Evolutionary conservation across 139 green algal species (phyloP).

Genomic region (Auxenochlorella pyrenoidosa): DNA sequence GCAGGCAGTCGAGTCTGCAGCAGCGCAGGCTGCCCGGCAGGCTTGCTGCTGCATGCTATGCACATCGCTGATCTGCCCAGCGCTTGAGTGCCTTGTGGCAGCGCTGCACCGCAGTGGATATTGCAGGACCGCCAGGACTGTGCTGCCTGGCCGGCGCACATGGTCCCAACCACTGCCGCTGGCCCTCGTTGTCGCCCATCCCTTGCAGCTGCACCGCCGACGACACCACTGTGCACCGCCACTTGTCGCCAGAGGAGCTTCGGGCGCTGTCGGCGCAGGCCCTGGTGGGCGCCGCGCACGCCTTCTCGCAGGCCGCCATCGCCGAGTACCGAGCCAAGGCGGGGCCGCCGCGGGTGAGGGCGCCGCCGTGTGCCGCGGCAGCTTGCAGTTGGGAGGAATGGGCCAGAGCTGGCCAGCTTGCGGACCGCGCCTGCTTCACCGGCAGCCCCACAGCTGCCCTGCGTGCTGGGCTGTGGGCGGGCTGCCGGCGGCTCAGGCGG

Average conservation of each 20-base stretch:
- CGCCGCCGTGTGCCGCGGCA: no score
- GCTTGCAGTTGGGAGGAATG: background rate
- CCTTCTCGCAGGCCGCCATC: slow-evolving; percentile 21
- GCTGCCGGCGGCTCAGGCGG: no score
- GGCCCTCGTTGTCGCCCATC: background rate
- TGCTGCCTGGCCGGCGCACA: background rate
- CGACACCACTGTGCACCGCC: background rate
- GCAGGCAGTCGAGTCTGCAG: no score
- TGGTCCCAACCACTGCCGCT: background rate
- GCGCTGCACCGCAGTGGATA: no score
- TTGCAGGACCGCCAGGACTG: background rate
- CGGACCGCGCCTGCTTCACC: no score
- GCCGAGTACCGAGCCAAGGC: background rate
- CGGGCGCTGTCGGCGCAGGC: slow-evolving; percentile 41
- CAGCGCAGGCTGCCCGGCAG: no score
- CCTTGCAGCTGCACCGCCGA: slow-evolving; percentile 5
- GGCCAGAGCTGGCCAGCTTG: background rate
- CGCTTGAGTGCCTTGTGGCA: no score
- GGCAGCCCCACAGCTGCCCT: no score
- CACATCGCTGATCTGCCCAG: no score
- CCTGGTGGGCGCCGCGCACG: slow-evolving; percentile 25
- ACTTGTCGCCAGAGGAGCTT: slow-evolving; percentile 40
- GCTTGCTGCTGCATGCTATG: no score
- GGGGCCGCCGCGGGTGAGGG: slow-evolving; percentile 8
- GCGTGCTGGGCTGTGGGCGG: no score